Conservation (phyloP, 306 rosid genomes). For the Cicer pinnatifidum region DNA sequence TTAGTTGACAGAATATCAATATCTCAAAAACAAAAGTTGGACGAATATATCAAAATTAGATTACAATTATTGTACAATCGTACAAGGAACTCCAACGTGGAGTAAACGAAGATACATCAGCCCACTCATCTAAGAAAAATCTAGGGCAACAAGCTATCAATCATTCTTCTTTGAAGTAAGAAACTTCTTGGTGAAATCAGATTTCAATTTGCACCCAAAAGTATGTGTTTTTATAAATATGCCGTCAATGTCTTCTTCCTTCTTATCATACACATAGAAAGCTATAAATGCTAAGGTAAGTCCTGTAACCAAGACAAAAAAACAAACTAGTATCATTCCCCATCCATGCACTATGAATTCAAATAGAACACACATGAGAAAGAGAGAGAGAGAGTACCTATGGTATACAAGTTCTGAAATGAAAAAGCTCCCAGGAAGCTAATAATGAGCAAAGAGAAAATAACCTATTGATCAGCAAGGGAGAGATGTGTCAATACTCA, state of each 20-base stretch:
- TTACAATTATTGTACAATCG: constrained; percentile 41
- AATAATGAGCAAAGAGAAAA: constrained; percentile 64
- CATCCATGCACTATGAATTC: constrained; percentile 3
- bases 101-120: constrained; percentile 35
- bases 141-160: constrained; percentile 45
- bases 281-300: constrained; percentile 62
- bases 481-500: constrained; percentile 46
- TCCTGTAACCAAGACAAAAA: constrained; percentile 59
- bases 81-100: constrained; percentile 31
- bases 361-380: constrained; percentile 14
- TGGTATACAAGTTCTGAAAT: constrained; percentile 60
- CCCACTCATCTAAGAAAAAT: constrained; percentile 37
- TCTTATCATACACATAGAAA: constrained; percentile 74
- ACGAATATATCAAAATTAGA: constrained; percentile 23
- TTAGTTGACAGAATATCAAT: not conserved
- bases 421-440: constrained; percentile 80
- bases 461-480: constrained; percentile 62
- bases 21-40: too few relatives aligned
- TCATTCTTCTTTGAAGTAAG: constrained; percentile 59
- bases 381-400: constrained; percentile 60
- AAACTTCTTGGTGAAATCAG: constrained; percentile 55
- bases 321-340: constrained; percentile 25
- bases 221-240: constrained; percentile 51
- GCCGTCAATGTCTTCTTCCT: constrained; percentile 78
- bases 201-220: constrained; percentile 66